Conservation (phyloP, 306 rosid species). For the Albizia julibrissin region DNA sequence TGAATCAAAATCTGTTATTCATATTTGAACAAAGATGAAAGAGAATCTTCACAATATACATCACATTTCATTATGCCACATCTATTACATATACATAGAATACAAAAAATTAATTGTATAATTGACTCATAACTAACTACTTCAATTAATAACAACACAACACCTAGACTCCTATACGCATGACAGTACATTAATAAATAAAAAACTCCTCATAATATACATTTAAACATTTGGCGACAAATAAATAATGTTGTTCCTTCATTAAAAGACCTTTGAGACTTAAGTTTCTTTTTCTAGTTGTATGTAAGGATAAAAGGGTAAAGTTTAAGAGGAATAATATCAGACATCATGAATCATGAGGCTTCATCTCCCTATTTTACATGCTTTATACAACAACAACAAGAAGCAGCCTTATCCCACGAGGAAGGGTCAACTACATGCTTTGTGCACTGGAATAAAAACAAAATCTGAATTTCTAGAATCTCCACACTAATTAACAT, state of each 20-base stretch:
- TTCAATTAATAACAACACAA: not conserved
- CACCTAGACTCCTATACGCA: not conserved
- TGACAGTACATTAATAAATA: not conserved
- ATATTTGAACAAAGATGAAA: too few species aligned
- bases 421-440: too few species aligned
- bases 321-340: not conserved
- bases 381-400: too few species aligned
- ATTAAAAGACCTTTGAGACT: not conserved
- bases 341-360: not conserved
- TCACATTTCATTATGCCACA: not conserved
- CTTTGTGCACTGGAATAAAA: not conserved
- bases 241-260: not conserved
- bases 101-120: not conserved
- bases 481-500: not conserved
- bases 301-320: not conserved
- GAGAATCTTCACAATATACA: not conserved
- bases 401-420: too few species aligned
- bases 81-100: not conserved
- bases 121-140: not conserved
- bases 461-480: not conserved
- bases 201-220: not conserved
- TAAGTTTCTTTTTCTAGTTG: not conserved
- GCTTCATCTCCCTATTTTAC: not conserved
- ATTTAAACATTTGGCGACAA: not conserved
- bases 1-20: too few species aligned